These are phyloP conservation scores for Helotiales sp. DNA, from an alignment of 2,329 filamentous ascomycete species.

Conservation along the genomic window DNA sequence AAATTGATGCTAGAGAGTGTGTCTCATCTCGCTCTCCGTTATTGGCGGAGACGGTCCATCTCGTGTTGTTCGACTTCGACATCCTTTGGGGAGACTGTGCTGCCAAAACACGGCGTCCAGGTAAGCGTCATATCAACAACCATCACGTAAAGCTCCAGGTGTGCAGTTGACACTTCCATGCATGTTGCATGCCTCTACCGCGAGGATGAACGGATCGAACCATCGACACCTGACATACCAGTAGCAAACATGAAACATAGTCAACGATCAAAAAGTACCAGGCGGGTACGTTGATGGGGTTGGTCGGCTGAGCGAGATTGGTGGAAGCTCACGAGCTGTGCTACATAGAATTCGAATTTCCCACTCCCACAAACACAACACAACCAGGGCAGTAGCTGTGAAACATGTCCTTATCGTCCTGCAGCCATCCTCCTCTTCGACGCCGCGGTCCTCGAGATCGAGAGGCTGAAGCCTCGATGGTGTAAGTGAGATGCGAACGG, in stretches of 20 bases:
- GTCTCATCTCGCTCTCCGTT: background rate
- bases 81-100: background rate
- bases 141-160: background rate
- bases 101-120: background rate
- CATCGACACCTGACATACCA: background rate
- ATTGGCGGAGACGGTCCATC: background rate
- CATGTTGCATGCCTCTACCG: background rate
- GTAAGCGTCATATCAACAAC: background rate
- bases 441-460: background rate
- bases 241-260: background rate
- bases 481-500: background rate
- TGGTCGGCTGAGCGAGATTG: background rate
- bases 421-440: slow-evolving; percentile 2
- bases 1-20: background rate
- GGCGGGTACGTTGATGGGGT: background rate
- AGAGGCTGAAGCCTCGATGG: background rate
- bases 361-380: background rate
- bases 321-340: background rate
- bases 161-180: background rate
- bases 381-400: background rate
- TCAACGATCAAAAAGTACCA: background rate
- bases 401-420: background rate
- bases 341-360: background rate
- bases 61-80: background rate
- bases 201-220: background rate